phyloP scores from a whole-genome alignment of 805 yeast genomes.

The Nematodospora valgi region DNA sequence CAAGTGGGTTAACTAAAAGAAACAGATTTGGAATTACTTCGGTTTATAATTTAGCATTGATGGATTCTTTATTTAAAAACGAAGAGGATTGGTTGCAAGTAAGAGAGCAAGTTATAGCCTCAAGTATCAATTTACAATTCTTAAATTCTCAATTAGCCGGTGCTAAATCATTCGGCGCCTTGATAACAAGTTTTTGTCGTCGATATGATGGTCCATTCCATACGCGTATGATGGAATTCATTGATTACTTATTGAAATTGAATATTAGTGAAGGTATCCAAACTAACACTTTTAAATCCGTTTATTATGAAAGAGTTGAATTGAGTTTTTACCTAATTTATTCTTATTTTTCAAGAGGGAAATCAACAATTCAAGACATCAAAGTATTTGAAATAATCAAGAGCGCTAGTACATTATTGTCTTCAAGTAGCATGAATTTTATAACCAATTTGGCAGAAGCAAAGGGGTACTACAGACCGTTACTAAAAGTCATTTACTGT shows the following conservation, averaged over 20 bases:
- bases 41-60: conserved; percentile 55
- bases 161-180: conserved; percentile 76
- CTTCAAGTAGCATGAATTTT: conserved; percentile 49
- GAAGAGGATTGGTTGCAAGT: conserved; percentile 39
- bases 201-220: conserved; percentile 22
- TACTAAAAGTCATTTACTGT: conserved; percentile 56
- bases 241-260: conserved; percentile 48
- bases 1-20: conserved; percentile 41
- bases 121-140: conserved; percentile 62
- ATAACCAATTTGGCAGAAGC: conserved; percentile 36
- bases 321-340: conserved; percentile 54
- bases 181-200: conserved; percentile 63
- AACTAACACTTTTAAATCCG: conserved; percentile 43
- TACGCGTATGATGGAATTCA: conserved; percentile 34
- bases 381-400: conserved; percentile 40
- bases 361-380: conserved; percentile 25
- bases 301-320: conserved; percentile 63
- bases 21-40: conserved; percentile 51
- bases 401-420: conserved; percentile 43
- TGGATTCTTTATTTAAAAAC: conserved; percentile 57
- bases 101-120: conserved; percentile 49
- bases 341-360: conserved; percentile 32
- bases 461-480: conserved; percentile 49
- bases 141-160: conserved; percentile 64
- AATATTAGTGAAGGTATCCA: conserved; percentile 52